Conservation (phyloP, 352 stramenopile species). For the Discostella stelligera region DNA sequence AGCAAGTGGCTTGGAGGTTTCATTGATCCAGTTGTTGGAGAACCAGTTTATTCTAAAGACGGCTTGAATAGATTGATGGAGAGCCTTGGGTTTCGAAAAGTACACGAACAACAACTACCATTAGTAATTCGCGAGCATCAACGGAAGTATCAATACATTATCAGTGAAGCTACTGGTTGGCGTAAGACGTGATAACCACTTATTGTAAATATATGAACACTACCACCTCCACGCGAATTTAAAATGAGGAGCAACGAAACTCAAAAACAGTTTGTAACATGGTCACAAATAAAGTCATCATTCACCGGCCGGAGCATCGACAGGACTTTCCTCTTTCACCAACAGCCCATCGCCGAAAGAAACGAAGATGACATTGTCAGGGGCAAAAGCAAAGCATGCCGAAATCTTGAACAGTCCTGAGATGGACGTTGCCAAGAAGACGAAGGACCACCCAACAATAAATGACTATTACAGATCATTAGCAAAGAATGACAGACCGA, state of each 20-base stretch:
- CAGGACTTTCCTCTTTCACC: background rate
- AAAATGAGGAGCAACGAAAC: background rate
- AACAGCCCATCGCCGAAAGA: background rate
- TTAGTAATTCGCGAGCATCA: slow-evolving; percentile 79
- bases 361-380: slow-evolving; percentile 2
- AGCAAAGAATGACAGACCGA: slow-evolving; percentile 45
- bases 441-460: slow-evolving; percentile 61
- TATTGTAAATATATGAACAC: background rate
- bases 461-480: slow-evolving; percentile 64
- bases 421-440: slow-evolving; percentile 55
- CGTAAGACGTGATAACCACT: slow-evolving; percentile 30
- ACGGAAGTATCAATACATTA: slow-evolving; percentile 81
- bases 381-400: slow-evolving; percentile 1
- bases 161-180: slow-evolving; percentile 76
- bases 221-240: background rate
- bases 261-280: background rate
- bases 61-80: slow-evolving; percentile 72
- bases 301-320: background rate
- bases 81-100: slow-evolving; percentile 68
- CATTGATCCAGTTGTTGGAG: slow-evolving; percentile 61
- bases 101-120: slow-evolving; percentile 78
- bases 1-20: slow-evolving; percentile 76
- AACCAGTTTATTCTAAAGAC: slow-evolving; percentile 70
- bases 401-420: slow-evolving; percentile 43
- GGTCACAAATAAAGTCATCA: background rate